phyloP scores from a whole-genome alignment of 176 grass and related monocot genomes.

The Bothriochloa decipiens region DNA sequence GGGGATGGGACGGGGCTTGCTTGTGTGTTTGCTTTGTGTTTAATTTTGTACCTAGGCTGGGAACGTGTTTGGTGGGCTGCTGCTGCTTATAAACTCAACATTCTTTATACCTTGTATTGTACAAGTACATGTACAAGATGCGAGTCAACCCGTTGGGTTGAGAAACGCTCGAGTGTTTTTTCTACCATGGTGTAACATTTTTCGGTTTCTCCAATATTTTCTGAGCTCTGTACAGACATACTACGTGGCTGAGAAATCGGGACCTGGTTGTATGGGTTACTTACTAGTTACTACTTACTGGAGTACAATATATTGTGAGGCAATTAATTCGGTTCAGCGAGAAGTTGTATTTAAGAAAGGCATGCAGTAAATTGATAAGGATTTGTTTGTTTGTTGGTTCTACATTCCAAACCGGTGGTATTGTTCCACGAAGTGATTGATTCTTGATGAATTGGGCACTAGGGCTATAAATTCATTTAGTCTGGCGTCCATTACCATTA shows the following conservation, averaged over 20 bases:
- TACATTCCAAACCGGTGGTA: too few species aligned
- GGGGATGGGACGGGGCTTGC: conserved; percentile 21
- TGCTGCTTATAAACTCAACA: conserved; percentile 54
- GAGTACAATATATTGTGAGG: not conserved
- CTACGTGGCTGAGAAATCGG: not conserved
- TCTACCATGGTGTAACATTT: not conserved
- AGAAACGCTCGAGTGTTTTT: conserved; percentile 25
- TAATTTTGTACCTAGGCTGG: conserved; percentile 53
- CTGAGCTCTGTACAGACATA: conserved; percentile 39
- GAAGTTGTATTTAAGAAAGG: too few species aligned
- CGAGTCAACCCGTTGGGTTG: conserved; percentile 30
- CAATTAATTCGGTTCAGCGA: not conserved
- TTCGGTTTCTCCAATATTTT: not conserved
- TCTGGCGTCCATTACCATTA: too few species aligned
- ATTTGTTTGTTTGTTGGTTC: too few species aligned
- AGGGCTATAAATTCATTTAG: too few species aligned
- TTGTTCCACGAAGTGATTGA: too few species aligned
- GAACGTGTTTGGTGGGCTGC: conserved; percentile 40
- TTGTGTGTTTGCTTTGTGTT: conserved; percentile 52
- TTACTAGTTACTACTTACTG: not conserved
- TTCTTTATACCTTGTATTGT: conserved; percentile 76
- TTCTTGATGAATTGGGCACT: too few species aligned
- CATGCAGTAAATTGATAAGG: too few species aligned
- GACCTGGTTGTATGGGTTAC: not conserved
- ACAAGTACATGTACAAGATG: conserved; percentile 49